Base-by-base conservation (phyloP, 2,329 filamentous ascomycete species). In the Tolypocladium guangdongense region DNA sequence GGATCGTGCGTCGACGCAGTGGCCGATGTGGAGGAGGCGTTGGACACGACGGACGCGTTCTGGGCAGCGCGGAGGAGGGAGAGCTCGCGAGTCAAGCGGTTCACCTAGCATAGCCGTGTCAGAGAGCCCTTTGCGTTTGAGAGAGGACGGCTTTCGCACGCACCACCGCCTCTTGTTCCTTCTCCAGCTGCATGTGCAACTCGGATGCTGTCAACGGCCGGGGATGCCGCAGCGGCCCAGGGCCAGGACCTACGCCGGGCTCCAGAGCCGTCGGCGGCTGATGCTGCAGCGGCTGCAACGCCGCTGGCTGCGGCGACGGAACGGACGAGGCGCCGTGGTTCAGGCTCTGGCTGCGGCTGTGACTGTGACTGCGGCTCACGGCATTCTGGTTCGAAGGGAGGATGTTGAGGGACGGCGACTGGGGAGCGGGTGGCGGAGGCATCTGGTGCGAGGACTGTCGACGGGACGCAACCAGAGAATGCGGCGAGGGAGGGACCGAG, bases 141-240 rank as follows among this genome's bases (percentile, higher is more conserved):
- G 6, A 8, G 20, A 24, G 12, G 22, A 33, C 11, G 4, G 2
- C 5, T 7, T 22, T 32, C 11, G 43, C 37, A 73, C 83, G 58
- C 77, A 93, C 91, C 63, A 96, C 86, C 37, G 90, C 88, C 70
- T 97, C 92, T 63, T 97, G 91, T 66, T 97, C 92, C 69, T 95
- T 93, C 71, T 97, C 92, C 30, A 96, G 77, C 72, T 96, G 83
- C 55, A 88, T 77, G 68, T 96, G 90, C 56, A 97, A 77, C 68
- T 97, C 92, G 4, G 90, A 87, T 1, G 90, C 85, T 0, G 92
- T 96, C 67, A 96, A 73, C 4, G 91, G 91, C 37, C 89, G 81
- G 7, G 92, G 91, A 67, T 96, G 91, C 57, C 92, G 82, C 62
- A 95, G 72, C 4, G 92, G 91, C 0, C 87, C 88, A 53, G 82